Conservation (phyloP, 2,329 filamentous ascomycete genomes). For the Rutstroemia sydowiana region DNA sequence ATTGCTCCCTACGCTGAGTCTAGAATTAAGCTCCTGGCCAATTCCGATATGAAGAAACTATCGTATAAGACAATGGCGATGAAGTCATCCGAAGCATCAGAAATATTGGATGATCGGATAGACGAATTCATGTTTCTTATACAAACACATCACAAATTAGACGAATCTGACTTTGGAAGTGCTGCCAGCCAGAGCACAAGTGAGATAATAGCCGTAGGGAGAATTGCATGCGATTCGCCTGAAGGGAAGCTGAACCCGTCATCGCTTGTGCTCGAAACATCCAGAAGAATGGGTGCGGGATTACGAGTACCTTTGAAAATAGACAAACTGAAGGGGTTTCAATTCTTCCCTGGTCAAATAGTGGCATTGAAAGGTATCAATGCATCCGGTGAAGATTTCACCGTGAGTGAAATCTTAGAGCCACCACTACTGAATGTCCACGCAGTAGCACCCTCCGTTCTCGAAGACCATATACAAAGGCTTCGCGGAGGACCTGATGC, state of each 20-base stretch:
- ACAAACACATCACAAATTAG: slow-evolving; percentile 65
- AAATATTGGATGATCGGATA: slow-evolving; percentile 91
- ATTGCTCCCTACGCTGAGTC: slow-evolving; percentile 66
- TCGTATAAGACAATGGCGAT: slow-evolving; percentile 89
- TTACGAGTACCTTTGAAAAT: slow-evolving; percentile 74
- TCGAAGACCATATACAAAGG: slow-evolving; percentile 63
- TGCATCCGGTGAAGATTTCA: slow-evolving; percentile 75
- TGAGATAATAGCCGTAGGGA: slow-evolving; percentile 82
- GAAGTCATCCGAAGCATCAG: slow-evolving; percentile 87
- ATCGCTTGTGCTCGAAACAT: slow-evolving; percentile 83
- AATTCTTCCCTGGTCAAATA: slow-evolving; percentile 92
- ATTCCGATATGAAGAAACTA: slow-evolving; percentile 85
- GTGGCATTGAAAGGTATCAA: slow-evolving; percentile 84
- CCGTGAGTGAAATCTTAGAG: slow-evolving; percentile 67
- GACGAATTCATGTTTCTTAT: slow-evolving; percentile 76
- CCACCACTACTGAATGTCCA: slow-evolving; percentile 68
- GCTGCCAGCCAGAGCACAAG: slow-evolving; percentile 77
- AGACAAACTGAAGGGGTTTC: slow-evolving; percentile 58
- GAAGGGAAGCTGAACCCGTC: slow-evolving; percentile 81
- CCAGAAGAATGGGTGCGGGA: slow-evolving; percentile 74
- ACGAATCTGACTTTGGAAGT: slow-evolving; percentile 78
- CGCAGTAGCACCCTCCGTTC: slow-evolving; percentile 57
- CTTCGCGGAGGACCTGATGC: slow-evolving; percentile 57
- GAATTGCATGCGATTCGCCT: slow-evolving; percentile 81
- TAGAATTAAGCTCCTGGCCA: slow-evolving; percentile 76